Evolutionary conservation across 768 basidiomycete genomes (phyloP).

Genomic region (Gloeostereum incarnatum): DNA sequence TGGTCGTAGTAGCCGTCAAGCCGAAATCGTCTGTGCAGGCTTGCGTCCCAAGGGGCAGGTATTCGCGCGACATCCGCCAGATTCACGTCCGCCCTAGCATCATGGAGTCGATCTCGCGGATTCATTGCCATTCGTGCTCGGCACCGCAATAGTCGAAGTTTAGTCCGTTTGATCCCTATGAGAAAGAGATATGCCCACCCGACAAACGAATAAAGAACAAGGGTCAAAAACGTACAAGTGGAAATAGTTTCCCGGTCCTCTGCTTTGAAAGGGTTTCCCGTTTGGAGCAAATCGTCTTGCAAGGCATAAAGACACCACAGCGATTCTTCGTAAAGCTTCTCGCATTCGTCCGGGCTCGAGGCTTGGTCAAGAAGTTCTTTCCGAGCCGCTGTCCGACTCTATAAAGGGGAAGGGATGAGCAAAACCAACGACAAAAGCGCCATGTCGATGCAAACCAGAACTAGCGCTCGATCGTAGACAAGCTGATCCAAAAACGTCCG

Average conservation of each 20-base stretch:
- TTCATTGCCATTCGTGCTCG: conserved; percentile 72
- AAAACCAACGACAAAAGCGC: not conserved
- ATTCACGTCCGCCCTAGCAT: conserved; percentile 74
- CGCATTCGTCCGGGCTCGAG: conserved; percentile 70
- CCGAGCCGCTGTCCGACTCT: conserved; percentile 90
- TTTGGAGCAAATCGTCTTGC: conserved; percentile 80
- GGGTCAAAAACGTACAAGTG: conserved; percentile 43
- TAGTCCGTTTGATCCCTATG: conserved; percentile 78
- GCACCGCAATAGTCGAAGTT: conserved; percentile 73
- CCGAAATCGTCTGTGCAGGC: too few relatives aligned
- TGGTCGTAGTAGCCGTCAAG: too few relatives aligned
- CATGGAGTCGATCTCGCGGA: conserved; percentile 60
- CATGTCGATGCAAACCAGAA: conserved; percentile 32
- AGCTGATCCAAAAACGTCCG: conserved; percentile 84
- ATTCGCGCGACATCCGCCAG: conserved; percentile 62
- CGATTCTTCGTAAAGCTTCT: conserved; percentile 91
- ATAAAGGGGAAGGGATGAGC: conserved; percentile 5
- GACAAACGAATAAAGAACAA: conserved; percentile 2
- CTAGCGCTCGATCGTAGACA: conserved; percentile 85
- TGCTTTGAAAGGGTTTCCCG: conserved; percentile 76
- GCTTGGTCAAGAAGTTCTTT: conserved; percentile 84
- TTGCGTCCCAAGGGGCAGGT: conserved; percentile 66
- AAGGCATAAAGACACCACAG: conserved; percentile 91
- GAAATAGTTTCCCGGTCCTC: conserved; percentile 75
- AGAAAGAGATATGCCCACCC: not conserved